Base-by-base conservation (phyloP, 2,329 filamentous ascomycete species). In the Blastomyces parvus region DNA sequence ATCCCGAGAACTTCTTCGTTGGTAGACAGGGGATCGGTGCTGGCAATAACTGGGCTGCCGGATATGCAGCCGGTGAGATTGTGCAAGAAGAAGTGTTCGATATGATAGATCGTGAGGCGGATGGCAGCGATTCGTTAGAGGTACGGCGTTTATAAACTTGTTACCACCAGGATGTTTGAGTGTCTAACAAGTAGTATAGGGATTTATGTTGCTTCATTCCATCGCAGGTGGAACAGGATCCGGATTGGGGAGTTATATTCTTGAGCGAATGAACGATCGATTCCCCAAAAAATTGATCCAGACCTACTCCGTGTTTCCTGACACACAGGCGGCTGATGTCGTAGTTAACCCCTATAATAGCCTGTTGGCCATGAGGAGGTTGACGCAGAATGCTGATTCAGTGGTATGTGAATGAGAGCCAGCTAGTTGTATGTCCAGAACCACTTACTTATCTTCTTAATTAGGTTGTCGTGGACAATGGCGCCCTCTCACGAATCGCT, bases 201-300 rank as follows among this genome's bases (percentile, higher is more conserved):
- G 94, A 48, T 99, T 99, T 80, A 99, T 99, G 94, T 86, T 99
- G 77, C 83, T 99, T 67, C 94, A 99, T 76, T 97, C 94, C 2
- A 99, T 99, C 72, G 95, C 94, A 53, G 94, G 94, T 66, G 94
- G 94, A 63, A 99, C 94, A 22, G 94, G 94, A 9, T 97, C 92
- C 27, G 94, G 94, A n/a, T 79, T 99, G 56, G 94, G 94, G 30
- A 96, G 91, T 36, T 99, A 95, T 73, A 84, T 99, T 65, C 85
- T 99, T 22, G 95, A 99, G 78, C 84, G 91, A 67, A 86, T 99
- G 76, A 99, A 99, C 75, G 94, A 99, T 76, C 85, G 92, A 59
- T 99, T 97, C 70, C 94, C 95, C 44, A 99, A 99, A 80, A 99
- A 99, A 82, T 86, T 99, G 67, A 97, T 99, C 64, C 94, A 99